Conservation (phyloP, 2,329 filamentous ascomycete genomes). For the Nemania abortiva region DNA sequence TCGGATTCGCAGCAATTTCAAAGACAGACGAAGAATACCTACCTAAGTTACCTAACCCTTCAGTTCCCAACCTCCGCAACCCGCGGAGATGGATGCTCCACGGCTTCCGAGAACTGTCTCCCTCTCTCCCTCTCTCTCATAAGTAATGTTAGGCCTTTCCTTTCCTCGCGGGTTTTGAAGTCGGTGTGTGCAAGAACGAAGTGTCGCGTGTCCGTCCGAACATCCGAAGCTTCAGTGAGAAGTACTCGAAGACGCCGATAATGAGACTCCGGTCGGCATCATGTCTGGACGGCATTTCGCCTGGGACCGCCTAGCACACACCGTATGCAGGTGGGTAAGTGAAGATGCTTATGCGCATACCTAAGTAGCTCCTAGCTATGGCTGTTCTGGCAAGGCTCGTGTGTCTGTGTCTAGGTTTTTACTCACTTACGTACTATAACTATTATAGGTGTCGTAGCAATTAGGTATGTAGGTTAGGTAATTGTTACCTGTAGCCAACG, state of each 20-base stretch:
- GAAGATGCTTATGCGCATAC: too few species aligned
- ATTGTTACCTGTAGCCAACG: too few species aligned
- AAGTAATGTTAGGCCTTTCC: neutral
- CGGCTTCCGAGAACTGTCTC: neutral
- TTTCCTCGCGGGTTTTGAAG: neutral
- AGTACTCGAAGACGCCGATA: neutral
- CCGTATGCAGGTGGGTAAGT: too few species aligned
- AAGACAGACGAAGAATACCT: neutral
- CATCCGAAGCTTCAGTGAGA: neutral
- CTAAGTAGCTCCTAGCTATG: neutral
- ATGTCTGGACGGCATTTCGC: slow-evolving; percentile 1
- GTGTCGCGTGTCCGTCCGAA: neutral
- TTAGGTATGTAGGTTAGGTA: too few species aligned
- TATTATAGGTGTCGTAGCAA: neutral
- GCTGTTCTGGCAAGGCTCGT: neutral
- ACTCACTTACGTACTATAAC: too few species aligned
- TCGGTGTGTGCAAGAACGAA: neutral
- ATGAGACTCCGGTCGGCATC: neutral
- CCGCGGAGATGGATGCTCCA: slow-evolving; percentile 18
- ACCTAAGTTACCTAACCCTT: too few species aligned
- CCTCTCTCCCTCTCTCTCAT: neutral
- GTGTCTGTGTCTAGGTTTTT: neutral
- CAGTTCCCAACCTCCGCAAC: neutral
- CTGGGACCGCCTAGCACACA: neutral
- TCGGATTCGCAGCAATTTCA: slow-evolving; percentile 41